Conservation (phyloP, 192 early-diverging fungal species). For the Coemansia sp. region DNA sequence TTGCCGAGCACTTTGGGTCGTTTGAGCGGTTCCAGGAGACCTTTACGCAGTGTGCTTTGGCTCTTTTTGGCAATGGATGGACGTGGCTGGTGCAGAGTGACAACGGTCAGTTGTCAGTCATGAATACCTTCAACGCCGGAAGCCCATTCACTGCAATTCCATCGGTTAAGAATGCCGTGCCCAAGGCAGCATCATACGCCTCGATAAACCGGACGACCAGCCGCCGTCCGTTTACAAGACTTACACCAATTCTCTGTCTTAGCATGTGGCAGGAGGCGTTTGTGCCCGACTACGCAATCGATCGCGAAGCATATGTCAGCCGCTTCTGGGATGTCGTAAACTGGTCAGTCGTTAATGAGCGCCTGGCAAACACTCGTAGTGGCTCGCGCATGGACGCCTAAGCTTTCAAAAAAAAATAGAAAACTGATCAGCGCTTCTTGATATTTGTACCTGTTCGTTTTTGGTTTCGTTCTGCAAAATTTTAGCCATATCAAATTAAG, state of each 20-base stretch:
- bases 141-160: conserved; percentile 43
- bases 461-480: no score
- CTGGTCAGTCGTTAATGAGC: conserved; percentile 49
- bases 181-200: conserved; percentile 24
- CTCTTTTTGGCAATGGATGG: conserved; percentile 55
- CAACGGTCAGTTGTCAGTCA: conserved; percentile 36
- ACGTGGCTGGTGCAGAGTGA: conserved; percentile 51
- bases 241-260: conserved; percentile 41
- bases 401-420: no score
- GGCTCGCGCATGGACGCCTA: background rate
- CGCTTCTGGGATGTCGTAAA: conserved; percentile 52
- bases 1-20: conserved; percentile 33
- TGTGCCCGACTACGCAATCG: conserved; percentile 46
- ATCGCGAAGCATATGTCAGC: conserved; percentile 37
- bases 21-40: conserved; percentile 44
- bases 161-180: conserved; percentile 3
- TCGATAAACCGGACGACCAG: conserved; percentile 18
- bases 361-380: conserved; percentile 21
- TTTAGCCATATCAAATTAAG: no score
- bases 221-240: conserved; percentile 24
- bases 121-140: conserved; percentile 50
- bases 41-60: conserved; percentile 35
- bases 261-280: conserved; percentile 57
- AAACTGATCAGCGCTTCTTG: no score
- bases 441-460: no score